Evolutionary conservation across 805 yeast species (phyloP).

Genomic region (Saturnispora quitensis): DNA sequence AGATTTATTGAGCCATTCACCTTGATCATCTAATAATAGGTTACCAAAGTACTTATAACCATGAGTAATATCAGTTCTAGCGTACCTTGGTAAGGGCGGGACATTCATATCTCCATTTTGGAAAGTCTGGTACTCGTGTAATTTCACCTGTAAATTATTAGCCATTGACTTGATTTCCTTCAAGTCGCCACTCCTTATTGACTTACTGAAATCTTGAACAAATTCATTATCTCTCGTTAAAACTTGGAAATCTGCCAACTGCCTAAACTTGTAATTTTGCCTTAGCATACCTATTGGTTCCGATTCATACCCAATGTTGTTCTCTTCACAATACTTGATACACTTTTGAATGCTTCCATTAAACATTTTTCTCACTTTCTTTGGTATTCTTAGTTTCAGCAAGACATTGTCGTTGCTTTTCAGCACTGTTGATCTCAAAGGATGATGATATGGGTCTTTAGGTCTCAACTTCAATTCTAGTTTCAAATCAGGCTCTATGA

Average conservation of each 20-base stretch:
- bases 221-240: constrained; percentile 49
- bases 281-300: constrained; percentile 62
- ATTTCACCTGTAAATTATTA: constrained; percentile 17
- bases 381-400: constrained; percentile 53
- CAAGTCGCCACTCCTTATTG: constrained; percentile 36
- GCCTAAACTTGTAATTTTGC: constrained; percentile 67
- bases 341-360: constrained; percentile 37
- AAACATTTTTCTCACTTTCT: constrained; percentile 34
- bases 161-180: constrained; percentile 34
- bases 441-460: constrained; percentile 40
- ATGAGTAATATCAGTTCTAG: constrained; percentile 68
- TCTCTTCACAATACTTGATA: constrained; percentile 29
- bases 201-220: constrained; percentile 30
- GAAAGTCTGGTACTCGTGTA: constrained; percentile 10
- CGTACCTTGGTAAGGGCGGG: constrained; percentile 82
- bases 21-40: constrained; percentile 51
- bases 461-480: constrained; percentile 28
- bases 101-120: constrained; percentile 40
- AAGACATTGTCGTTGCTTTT: constrained; percentile 48
- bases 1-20: constrained; percentile 34
- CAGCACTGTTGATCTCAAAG: constrained; percentile 43
- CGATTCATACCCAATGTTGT: constrained; percentile 29
- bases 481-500: constrained; percentile 28
- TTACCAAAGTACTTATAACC: constrained; percentile 72
- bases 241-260: constrained; percentile 82